These are phyloP conservation scores for Sarocladium oryzae DNA, from an alignment of 2,329 filamentous ascomycete species.

Conservation along the genomic window DNA sequence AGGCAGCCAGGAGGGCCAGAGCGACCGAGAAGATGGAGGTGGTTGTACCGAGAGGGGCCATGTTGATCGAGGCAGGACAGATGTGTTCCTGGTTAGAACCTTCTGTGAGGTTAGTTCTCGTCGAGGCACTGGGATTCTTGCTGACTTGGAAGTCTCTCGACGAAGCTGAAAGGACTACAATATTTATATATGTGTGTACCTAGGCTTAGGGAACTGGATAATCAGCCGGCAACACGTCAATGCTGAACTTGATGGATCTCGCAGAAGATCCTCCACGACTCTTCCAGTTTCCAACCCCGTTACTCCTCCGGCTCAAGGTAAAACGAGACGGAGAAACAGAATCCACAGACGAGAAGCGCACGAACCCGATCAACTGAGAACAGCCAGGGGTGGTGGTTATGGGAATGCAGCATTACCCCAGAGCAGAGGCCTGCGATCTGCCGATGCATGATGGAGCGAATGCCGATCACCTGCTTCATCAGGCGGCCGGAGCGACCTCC, in stretches of 20 bases:
- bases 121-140: too few relatives aligned
- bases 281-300: neutral
- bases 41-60: neutral
- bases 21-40: neutral
- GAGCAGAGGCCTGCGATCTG: neutral
- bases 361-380: neutral
- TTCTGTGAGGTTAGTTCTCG: too few relatives aligned
- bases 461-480: slow-evolving; percentile 6
- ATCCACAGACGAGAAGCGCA: slow-evolving; percentile 5
- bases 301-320: neutral
- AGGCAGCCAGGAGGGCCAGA: slow-evolving; percentile 4
- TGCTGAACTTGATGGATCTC: neutral
- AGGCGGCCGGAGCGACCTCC: too few relatives aligned
- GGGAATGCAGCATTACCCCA: slow-evolving; percentile 1
- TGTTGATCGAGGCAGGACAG: neutral
- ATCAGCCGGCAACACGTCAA: neutral
- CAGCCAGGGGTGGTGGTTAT: too few relatives aligned
- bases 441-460: neutral
- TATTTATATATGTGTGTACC: too few relatives aligned
- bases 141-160: too few relatives aligned
- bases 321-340: slow-evolving; percentile 5
- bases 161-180: neutral
- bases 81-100: neutral
- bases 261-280: neutral
- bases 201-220: neutral